Conservation (phyloP, 2,329 filamentous ascomycete species). For the Arthrobotrys sinensis region DNA sequence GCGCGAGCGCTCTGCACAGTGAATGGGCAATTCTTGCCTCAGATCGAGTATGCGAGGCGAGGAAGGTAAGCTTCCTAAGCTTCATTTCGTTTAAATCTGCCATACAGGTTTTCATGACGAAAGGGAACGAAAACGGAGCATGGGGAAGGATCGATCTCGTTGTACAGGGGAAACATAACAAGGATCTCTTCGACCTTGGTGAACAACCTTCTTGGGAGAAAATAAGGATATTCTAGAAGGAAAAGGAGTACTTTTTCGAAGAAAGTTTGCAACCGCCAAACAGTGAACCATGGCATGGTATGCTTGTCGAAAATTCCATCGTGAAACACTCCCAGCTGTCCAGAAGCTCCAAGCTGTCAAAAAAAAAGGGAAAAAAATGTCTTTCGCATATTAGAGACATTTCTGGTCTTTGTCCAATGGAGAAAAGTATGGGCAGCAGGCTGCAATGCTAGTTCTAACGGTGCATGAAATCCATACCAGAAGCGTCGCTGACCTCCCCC, state of each 20-base stretch:
- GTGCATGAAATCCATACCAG: no score
- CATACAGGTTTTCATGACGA: conserved; percentile 7
- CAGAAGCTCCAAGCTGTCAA: conserved; percentile 5
- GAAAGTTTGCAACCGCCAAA: neutral
- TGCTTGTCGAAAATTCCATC: neutral
- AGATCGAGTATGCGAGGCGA: conserved; percentile 7
- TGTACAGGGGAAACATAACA: neutral
- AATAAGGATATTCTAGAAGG: conserved; percentile 3
- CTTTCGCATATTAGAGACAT: neutral
- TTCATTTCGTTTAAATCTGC: conserved; percentile 37
- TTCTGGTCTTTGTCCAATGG: no score
- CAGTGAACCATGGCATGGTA: neutral
- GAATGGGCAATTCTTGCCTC: neutral
- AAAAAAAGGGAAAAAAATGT: neutral
- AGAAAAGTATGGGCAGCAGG: no score
- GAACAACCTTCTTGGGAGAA: neutral
- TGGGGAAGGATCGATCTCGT: conserved; percentile 1
- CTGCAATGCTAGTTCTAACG: no score
- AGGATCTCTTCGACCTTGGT: neutral
- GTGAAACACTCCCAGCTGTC: neutral
- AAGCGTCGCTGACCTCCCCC: no score
- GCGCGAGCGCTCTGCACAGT: no score
- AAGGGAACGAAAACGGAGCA: no score
- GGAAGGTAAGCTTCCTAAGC: conserved; percentile 37
- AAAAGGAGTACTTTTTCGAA: neutral